A percentile compares a stretch with the other conserved stretches of the same genome.
phyloP scores from a whole-genome alignment of 1,284 basidiomycete genomes.

The Lignosus rhinocerotis region DNA sequence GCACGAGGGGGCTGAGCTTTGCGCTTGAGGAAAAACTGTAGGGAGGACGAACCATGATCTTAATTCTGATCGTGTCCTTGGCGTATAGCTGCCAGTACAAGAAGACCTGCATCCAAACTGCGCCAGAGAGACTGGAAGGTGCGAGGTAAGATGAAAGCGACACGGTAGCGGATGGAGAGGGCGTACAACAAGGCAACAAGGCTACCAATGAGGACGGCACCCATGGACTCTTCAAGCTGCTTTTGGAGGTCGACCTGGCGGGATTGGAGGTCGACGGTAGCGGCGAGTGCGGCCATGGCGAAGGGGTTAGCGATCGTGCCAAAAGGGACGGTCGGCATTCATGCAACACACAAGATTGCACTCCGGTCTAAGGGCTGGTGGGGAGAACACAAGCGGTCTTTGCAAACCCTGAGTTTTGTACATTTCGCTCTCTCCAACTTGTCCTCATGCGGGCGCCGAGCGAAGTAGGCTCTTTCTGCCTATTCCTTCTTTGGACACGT shows the following conservation, averaged over 20 bases:
- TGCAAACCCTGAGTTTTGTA: too few species aligned
- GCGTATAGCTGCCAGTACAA: slow-evolving; percentile 21
- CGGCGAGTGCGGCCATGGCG: background rate
- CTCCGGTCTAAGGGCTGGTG: too few species aligned
- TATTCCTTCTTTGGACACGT: too few species aligned
- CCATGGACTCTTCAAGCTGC: slow-evolving; percentile 13
- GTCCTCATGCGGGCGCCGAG: too few species aligned
- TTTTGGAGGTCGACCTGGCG: background rate
- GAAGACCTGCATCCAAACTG: slow-evolving; percentile 21
- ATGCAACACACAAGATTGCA: too few species aligned
- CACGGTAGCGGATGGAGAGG: background rate
- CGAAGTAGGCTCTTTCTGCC: too few species aligned
- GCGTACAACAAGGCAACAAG: slow-evolving; percentile 17
- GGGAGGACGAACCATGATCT: slow-evolving; percentile 15
- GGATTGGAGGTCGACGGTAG: background rate
- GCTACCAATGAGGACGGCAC: slow-evolving; percentile 21
- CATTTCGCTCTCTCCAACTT: too few species aligned
- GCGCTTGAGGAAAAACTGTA: background rate
- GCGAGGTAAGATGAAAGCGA: background rate
- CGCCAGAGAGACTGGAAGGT: slow-evolving; percentile 18
- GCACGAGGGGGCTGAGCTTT: background rate
- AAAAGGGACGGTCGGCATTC: background rate
- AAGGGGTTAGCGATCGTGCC: background rate
- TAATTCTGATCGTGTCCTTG: slow-evolving; percentile 11
- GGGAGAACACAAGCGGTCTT: too few species aligned